Evolutionary conservation across 345 rosid species (phyloP), one percentile per base, ranked within the genome.

Genomic region (Brassica carinata): DNA sequence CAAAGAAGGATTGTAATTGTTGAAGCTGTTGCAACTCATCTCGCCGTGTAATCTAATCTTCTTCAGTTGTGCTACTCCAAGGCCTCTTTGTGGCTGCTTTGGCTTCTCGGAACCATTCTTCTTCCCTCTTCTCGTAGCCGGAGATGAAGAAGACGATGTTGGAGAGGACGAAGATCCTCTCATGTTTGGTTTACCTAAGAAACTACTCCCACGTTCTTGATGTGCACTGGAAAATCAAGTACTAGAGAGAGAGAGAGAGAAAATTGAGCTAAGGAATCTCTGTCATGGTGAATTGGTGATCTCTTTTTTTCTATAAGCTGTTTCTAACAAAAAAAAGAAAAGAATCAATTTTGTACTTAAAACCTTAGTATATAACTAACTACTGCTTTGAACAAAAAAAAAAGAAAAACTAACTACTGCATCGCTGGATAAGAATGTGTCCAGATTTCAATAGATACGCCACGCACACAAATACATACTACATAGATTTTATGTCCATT

Each of bases 71-170:
- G 99, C 99, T 51, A 96, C 99, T 15, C 99, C 99, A 26, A 93
- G 97, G 5, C 99, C 97, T 87, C 99, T 90, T 70, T 96, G 98
- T 3, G 99, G 99, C 48, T 91, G 98, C 81, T 90, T 96, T n/a
- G 89, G 94, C 87, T 90, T 87, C 17, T 90, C 91, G 71, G 95
- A 81, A 38, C 73, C 85, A 72, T 79, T 81, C 87, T 89, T 96
- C 83, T 90, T 96, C 86, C 90, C 92, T 71, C 90, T 87, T 81
- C 88, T 93, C 65, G 92, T 92, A 27, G 94, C 84, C 10, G 94
- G 88, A 8, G 84, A 82, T 53, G 85, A 76, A 29, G 77, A 75
- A 5, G 87, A 82, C 2, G 84, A 76, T 7, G 79, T 80, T 4
- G 83, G 79, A 80, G 76, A 53, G 1, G 68, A 33, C 1, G 85